Evolutionary conservation across 1,284 basidiomycete genomes (phyloP).

Genomic region (Paramarasmius palmivorus): DNA sequence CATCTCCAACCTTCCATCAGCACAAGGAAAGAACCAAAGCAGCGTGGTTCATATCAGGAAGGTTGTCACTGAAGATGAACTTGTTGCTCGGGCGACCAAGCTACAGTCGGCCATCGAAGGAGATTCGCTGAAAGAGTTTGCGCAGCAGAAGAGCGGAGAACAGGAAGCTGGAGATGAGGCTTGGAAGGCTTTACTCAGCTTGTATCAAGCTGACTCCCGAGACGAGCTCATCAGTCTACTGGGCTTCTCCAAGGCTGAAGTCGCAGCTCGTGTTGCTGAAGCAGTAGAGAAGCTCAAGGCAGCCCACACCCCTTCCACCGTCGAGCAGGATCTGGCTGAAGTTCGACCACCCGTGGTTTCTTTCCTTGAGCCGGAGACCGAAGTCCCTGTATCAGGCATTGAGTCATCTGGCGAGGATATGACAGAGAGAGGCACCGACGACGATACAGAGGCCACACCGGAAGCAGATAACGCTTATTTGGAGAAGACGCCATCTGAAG

Average conservation of each 20-base stretch:
- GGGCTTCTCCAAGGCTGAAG: slow-evolving; percentile 91
- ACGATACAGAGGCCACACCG: slow-evolving; percentile 2
- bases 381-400: slow-evolving; percentile 39
- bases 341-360: slow-evolving; percentile 70
- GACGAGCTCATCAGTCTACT: slow-evolving; percentile 91
- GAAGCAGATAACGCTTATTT: slow-evolving; percentile 38
- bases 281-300: slow-evolving; percentile 77
- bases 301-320: slow-evolving; percentile 28
- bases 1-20: slow-evolving; percentile 72
- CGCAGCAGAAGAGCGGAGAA: slow-evolving; percentile 50
- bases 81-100: slow-evolving; percentile 78
- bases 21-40: slow-evolving; percentile 77
- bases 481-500: slow-evolving; percentile 72
- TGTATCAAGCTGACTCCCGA: slow-evolving; percentile 88
- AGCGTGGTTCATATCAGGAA: slow-evolving; percentile 76
- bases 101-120: slow-evolving; percentile 72
- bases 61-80: slow-evolving; percentile 75
- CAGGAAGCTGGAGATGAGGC: slow-evolving; percentile 45
- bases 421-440: background rate
- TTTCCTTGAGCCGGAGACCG: slow-evolving; percentile 69
- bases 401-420: slow-evolving; percentile 37
- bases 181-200: slow-evolving; percentile 88
- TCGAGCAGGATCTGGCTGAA: slow-evolving; percentile 45
- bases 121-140: slow-evolving; percentile 64
- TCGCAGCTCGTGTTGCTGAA: slow-evolving; percentile 78